Evolutionary conservation across 2,329 filamentous ascomycete species (phyloP), one percentile per base, ranked within the genome.

Genomic region (Colletotrichum gloeosporioides): DNA sequence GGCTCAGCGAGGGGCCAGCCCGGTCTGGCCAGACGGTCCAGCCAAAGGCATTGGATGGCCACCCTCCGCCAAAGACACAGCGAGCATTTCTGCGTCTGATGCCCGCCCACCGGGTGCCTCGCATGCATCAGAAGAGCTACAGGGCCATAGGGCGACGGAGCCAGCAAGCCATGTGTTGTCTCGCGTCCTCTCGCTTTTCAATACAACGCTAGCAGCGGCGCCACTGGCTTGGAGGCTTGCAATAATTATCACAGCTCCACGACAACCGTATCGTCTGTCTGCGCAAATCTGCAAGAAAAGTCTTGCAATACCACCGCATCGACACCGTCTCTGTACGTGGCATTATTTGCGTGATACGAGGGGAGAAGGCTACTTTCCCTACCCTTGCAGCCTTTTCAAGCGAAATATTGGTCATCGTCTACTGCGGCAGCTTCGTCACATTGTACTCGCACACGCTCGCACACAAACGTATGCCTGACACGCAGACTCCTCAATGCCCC

Each of bases 151-250:
- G 18, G 34, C 67, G 44, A 53, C 29, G 18, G 59, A 31, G 34
- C 55, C 44, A 31, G 49, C 29, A 53, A 53, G 57, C 44, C 64
- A 73, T 61, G 65, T 57, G 57, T 64, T 76, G 70, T 76, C 64
- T 73, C 69, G 73, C 62, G 25, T 16, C 29, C 34, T 59, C 9
- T 73, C 59, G 62, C 73, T 73, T 75, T 73, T 73, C 73, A 32
- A 73, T 39, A n/a, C 55, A 44, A 63, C 65, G 69, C 69, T 64
- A 69, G 74, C 64, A 57, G 64, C 70, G 64, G 59, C 73, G 73
- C 70, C 70, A 68, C 55, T 69, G 73, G 70, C 73, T 73, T 73
- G 59, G 25, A 67, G 55, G 44, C 44, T 53, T 69, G 73, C 64
- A 49, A 61, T 27, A 53, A 34, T 49, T 64, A 63, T 44, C 16